Conservation (phyloP, 768 basidiomycete genomes). For the Kwoniella shandongensis region DNA sequence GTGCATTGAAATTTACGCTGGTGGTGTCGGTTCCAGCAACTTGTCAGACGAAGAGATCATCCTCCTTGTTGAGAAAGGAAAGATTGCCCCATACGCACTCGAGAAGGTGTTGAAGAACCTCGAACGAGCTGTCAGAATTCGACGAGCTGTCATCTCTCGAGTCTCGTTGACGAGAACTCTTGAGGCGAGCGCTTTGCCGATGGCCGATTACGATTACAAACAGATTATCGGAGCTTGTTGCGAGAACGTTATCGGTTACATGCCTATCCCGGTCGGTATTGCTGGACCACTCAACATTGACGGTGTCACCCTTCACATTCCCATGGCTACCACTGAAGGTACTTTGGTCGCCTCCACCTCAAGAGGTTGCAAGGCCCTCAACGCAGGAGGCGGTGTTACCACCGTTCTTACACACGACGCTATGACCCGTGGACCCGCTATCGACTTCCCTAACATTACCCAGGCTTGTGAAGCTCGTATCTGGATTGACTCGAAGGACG, state of each 20-base stretch:
- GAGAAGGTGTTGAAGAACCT: constrained; percentile 91
- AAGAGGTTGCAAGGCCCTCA: constrained; percentile 95
- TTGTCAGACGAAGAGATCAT: constrained; percentile 92
- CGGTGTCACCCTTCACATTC: constrained; percentile 78
- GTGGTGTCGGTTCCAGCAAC: constrained; percentile 54
- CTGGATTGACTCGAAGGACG: constrained; percentile 83
- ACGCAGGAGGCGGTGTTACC: constrained; percentile 89
- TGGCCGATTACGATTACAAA: constrained; percentile 85
- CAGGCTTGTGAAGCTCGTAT: constrained; percentile 79
- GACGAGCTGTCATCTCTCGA: constrained; percentile 87
- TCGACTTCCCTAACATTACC: constrained; percentile 82
- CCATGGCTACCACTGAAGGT: constrained; percentile 99
- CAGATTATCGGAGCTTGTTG: constrained; percentile 95
- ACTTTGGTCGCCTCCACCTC: constrained; percentile 97
- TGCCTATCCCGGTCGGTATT: constrained; percentile 92
- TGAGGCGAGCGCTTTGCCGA: constrained; percentile 78
- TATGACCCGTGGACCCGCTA: constrained; percentile 98
- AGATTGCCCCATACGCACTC: constrained; percentile 90
- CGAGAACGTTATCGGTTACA: constrained; percentile 97
- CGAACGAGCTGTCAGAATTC: constrained; percentile 80
- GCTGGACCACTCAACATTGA: constrained; percentile 94
- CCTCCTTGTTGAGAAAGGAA: constrained; percentile 79
- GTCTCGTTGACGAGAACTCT: constrained; percentile 79
- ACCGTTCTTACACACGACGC: constrained; percentile 89
- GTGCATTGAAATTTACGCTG: constrained; percentile 71